A percentile compares a stretch with the other conserved stretches of the same genome.
Conservation (phyloP, 2,329 filamentous ascomycete genomes). For the Aspergillus versicolor region DNA sequence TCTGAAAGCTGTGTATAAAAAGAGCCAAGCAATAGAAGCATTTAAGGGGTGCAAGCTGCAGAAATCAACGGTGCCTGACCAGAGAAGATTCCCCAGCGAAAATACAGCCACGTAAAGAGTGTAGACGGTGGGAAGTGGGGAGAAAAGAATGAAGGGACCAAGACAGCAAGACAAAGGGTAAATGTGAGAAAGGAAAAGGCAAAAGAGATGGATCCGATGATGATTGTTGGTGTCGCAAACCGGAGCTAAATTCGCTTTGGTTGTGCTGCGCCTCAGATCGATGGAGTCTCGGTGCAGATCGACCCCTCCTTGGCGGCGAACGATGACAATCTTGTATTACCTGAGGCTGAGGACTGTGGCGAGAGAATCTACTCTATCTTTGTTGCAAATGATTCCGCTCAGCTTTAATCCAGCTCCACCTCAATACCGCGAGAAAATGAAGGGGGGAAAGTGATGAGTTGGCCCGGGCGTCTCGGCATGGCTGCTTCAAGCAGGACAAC, state of each 20-base stretch:
- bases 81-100: slow-evolving; percentile 9
- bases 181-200: slow-evolving; percentile 5
- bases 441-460: background rate
- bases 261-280: slow-evolving; percentile 15
- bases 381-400: background rate
- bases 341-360: slow-evolving; percentile 10
- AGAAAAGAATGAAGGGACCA: slow-evolving; percentile 8
- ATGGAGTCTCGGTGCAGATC: slow-evolving; percentile 9
- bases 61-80: slow-evolving; percentile 3
- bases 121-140: slow-evolving; percentile 13
- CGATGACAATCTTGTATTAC: background rate
- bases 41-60: slow-evolving; percentile 6
- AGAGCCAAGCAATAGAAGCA: background rate
- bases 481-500: background rate
- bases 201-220: background rate
- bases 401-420: background rate
- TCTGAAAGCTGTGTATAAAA: background rate
- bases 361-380: background rate
- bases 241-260: background rate
- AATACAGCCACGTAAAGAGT: slow-evolving; percentile 16
- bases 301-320: slow-evolving; percentile 1
- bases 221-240: slow-evolving; percentile 5
- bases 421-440: background rate
- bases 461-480: background rate
- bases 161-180: slow-evolving; percentile 4